These are phyloP conservation scores for Aegle marmelos DNA, from an alignment of 345 rosid species.

Conservation along the genomic window DNA sequence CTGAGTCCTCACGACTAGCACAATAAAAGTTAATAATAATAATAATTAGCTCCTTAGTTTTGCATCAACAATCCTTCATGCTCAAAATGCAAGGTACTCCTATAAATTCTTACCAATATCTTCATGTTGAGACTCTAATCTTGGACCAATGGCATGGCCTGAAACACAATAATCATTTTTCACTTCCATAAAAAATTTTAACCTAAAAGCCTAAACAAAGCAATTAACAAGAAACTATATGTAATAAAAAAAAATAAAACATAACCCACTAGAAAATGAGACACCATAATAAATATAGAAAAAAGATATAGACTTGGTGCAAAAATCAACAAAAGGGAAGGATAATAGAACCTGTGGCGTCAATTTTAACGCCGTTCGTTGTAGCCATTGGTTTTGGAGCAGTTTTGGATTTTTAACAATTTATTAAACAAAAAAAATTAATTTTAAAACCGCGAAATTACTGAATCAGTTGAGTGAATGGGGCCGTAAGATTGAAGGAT, in stretches of 20 bases:
- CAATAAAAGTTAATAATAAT: not conserved
- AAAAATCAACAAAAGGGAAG: not conserved
- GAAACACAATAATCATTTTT: constrained; percentile 14
- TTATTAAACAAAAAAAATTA: not conserved
- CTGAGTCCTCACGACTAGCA: constrained; percentile 35
- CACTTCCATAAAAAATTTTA: not conserved
- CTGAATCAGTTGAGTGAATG: not conserved
- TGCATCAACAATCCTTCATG: not conserved
- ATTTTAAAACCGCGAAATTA: not conserved
- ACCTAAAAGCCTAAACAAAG: not conserved
- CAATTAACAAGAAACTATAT: not conserved
- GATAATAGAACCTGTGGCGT: constrained; percentile 7
- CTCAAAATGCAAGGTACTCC: not conserved
- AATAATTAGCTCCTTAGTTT: not conserved
- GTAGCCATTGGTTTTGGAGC: constrained; percentile 10
- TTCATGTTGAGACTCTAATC: constrained; percentile 23
- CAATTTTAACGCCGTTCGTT: not conserved
- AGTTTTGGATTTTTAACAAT: not conserved
- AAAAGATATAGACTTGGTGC: not conserved
- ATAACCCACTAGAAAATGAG: not conserved
- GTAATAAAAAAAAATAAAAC: not conserved
- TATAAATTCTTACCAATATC: constrained; percentile 27
- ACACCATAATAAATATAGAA: not conserved
- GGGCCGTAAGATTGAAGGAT: not conserved
- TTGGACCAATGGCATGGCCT: constrained; percentile 18